Evolutionary conservation across 2,329 filamentous ascomycete species (phyloP).

Genomic region (Coniochaeta sp.): DNA sequence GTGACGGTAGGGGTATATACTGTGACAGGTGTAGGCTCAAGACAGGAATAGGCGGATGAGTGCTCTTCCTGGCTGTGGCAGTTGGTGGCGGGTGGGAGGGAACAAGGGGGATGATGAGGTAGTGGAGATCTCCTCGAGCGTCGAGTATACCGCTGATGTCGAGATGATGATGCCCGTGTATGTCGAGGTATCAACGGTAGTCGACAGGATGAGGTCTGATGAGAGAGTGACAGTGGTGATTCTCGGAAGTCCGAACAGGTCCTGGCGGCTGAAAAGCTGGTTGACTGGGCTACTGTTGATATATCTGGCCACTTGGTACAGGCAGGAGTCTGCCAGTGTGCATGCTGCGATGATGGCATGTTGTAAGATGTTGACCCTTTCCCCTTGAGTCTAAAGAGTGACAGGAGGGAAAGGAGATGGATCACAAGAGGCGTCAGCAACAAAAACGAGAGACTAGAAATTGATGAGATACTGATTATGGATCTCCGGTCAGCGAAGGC

Average conservation of each 20-base stretch:
- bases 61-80: no score
- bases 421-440: no score
- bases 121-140: conserved; percentile 2
- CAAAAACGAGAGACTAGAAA: no score
- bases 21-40: conserved; percentile 2
- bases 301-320: not conserved
- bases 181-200: not conserved
- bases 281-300: not conserved
- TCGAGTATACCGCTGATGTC: not conserved
- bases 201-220: not conserved
- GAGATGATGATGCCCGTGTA: not conserved
- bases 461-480: no score
- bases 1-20: not conserved
- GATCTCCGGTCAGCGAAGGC: no score
- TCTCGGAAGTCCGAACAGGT: no score
- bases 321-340: not conserved
- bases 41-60: not conserved
- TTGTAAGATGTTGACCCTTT: no score
- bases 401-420: no score
- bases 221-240: not conserved
- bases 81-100: not conserved
- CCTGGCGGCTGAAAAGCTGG: not conserved
- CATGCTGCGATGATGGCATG: not conserved
- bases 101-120: not conserved
- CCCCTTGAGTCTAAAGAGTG: no score